Conservation (phyloP, 768 basidiomycete genomes). For the Rhodocollybia butyracea region DNA sequence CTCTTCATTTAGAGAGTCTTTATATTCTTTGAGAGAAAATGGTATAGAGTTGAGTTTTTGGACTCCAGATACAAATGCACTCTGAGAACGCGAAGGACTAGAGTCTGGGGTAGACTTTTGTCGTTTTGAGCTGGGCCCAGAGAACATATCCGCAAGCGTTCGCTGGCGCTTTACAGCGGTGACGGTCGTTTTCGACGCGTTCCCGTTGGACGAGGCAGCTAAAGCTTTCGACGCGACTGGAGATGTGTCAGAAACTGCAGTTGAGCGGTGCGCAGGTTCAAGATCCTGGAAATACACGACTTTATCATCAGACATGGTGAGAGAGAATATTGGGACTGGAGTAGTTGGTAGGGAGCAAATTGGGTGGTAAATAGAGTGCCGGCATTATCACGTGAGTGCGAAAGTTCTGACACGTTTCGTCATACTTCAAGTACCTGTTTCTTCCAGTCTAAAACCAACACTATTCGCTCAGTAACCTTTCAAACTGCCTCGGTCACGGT, state of each 20-base stretch:
- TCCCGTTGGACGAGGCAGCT: slow-evolving; percentile 1
- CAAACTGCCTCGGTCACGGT: slow-evolving; percentile 78
- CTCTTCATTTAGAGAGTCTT: slow-evolving; percentile 53
- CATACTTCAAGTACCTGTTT: not conserved
- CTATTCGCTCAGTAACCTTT: no score
- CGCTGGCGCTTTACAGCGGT: slow-evolving; percentile 49
- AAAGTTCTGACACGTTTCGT: not conserved
- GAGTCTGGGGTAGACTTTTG: slow-evolving; percentile 31
- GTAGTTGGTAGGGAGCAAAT: not conserved
- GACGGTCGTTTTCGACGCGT: slow-evolving; percentile 13
- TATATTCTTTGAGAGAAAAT: slow-evolving; percentile 56
- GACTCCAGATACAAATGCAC: slow-evolving; percentile 13
- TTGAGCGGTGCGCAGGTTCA: not conserved
- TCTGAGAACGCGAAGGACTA: slow-evolving; percentile 7
- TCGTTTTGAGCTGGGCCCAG: slow-evolving; percentile 43
- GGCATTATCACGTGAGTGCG: not conserved
- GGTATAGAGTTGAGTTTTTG: slow-evolving; percentile 61
- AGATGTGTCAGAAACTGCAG: not conserved
- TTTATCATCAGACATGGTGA: not conserved
- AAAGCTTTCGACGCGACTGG: not conserved
- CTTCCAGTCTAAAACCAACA: no score
- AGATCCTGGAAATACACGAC: slow-evolving; percentile 17
- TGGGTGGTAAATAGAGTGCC: not conserved
- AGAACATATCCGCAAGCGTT: slow-evolving; percentile 65
- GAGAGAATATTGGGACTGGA: not conserved